These are phyloP conservation scores for Rhizophora mangle DNA, from an alignment of 345 rosid species.

Conservation along the genomic window DNA sequence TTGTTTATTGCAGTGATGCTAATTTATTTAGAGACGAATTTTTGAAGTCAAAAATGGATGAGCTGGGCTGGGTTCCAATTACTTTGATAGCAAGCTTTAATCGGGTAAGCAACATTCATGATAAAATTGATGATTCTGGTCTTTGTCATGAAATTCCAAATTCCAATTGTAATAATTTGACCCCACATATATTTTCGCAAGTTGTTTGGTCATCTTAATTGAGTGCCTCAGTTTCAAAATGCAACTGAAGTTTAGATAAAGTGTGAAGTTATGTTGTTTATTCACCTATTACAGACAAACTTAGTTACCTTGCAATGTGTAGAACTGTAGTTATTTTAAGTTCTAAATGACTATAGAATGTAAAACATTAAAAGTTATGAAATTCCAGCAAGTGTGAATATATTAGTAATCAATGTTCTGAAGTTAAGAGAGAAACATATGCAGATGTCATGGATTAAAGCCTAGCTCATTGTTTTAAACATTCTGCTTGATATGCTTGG, in stretches of 20 bases:
- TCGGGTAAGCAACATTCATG: constrained; percentile 37
- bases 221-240: background rate
- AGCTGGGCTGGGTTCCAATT: constrained; percentile 51
- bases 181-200: too few relatives aligned
- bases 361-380: background rate
- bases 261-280: background rate
- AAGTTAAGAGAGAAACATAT: background rate
- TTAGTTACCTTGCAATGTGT: background rate
- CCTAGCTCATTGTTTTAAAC: background rate
- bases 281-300: background rate
- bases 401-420: background rate
- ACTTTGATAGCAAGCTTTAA: constrained; percentile 50
- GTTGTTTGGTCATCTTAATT: background rate
- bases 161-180: background rate
- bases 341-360: background rate
- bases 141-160: background rate
- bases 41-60: constrained; percentile 53
- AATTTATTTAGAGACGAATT: constrained; percentile 49
- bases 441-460: background rate
- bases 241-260: background rate
- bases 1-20: constrained; percentile 42
- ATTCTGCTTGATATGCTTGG: background rate
- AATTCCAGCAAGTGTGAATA: background rate
- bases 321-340: background rate
- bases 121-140: background rate